These are phyloP conservation scores for Saccharomycopsis phalli DNA, from an alignment of 1,139 yeast species.

Conservation along the genomic window DNA sequence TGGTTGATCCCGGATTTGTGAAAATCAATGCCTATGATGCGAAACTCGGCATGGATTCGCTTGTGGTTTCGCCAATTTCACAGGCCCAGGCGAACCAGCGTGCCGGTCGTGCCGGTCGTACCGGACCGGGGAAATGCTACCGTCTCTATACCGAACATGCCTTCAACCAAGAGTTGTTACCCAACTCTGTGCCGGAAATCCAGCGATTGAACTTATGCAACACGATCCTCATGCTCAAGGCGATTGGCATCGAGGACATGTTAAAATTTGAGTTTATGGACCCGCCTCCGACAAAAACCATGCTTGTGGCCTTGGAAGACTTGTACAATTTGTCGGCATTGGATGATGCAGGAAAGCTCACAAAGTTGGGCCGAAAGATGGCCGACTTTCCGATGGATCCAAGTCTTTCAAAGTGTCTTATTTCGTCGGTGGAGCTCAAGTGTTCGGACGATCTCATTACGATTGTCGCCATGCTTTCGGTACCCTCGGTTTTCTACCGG, in stretches of 20 bases:
- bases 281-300: slow-evolving; percentile 73
- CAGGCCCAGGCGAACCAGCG: slow-evolving; percentile 93
- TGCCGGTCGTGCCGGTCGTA: slow-evolving; percentile 96
- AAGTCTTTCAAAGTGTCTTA: slow-evolving; percentile 69
- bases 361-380: slow-evolving; percentile 71
- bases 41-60: slow-evolving; percentile 80
- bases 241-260: slow-evolving; percentile 87
- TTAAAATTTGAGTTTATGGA: slow-evolving; percentile 87
- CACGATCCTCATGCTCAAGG: slow-evolving; percentile 82
- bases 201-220: slow-evolving; percentile 83
- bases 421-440: slow-evolving; percentile 61
- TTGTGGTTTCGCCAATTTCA: slow-evolving; percentile 84
- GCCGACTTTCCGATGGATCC: slow-evolving; percentile 97
- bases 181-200: slow-evolving; percentile 84
- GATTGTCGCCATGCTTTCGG: slow-evolving; percentile 86
- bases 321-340: slow-evolving; percentile 75
- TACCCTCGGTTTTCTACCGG: slow-evolving; percentile 75
- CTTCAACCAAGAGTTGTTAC: slow-evolving; percentile 74
- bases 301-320: slow-evolving; percentile 76
- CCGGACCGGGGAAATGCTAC: slow-evolving; percentile 93
- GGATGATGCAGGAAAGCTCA: slow-evolving; percentile 69
- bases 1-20: slow-evolving; percentile 91
- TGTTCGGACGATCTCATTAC: slow-evolving; percentile 81
- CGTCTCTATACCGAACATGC: slow-evolving; percentile 84
- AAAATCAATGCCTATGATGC: slow-evolving; percentile 82